Evolutionary conservation across 75 land plant genomes (phyloP).

Genomic region (Adiantum capillusveneris): DNA sequence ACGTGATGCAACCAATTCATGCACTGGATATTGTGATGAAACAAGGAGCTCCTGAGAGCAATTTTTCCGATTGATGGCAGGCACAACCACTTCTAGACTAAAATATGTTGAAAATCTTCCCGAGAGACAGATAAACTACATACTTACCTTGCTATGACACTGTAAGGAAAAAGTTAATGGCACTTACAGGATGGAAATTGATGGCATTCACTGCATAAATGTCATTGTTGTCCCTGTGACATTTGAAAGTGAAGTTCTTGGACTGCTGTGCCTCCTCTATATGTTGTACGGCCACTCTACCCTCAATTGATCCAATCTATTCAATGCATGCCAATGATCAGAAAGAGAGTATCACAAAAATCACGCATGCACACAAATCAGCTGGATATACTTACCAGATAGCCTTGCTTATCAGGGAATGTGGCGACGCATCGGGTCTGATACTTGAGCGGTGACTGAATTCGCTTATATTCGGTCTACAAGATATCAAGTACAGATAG

Average conservation of each 20-base stretch:
- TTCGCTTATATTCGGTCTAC: conserved; percentile 82
- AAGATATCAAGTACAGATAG: background rate
- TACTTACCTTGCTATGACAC: too few relatives aligned
- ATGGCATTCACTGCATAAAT: conserved; percentile 92
- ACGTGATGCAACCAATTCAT: too few relatives aligned
- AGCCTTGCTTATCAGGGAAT: conserved; percentile 95
- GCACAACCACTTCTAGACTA: too few relatives aligned
- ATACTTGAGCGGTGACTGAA: conserved; percentile 78
- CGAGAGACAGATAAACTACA: too few relatives aligned
- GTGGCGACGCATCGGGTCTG: conserved; percentile 92
- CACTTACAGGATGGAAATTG: conserved; percentile 94
- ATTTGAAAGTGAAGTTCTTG: conserved; percentile 96
- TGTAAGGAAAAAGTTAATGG: too few relatives aligned
- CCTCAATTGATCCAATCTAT: conserved; percentile 95
- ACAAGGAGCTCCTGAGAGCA: too few relatives aligned
- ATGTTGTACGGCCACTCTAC: conserved; percentile 95
- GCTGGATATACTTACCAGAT: conserved; percentile 49
- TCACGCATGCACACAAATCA: background rate
- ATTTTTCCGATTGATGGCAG: too few relatives aligned
- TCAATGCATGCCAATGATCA: background rate
- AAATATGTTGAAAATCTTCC: too few relatives aligned
- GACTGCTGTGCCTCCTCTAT: conserved; percentile 76
- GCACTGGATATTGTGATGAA: too few relatives aligned
- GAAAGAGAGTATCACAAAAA: background rate
- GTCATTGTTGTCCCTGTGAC: conserved; percentile 83